phyloP scores from a whole-genome alignment of 2,329 filamentous ascomycete genomes.

The Drechslerella dactyloides region DNA sequence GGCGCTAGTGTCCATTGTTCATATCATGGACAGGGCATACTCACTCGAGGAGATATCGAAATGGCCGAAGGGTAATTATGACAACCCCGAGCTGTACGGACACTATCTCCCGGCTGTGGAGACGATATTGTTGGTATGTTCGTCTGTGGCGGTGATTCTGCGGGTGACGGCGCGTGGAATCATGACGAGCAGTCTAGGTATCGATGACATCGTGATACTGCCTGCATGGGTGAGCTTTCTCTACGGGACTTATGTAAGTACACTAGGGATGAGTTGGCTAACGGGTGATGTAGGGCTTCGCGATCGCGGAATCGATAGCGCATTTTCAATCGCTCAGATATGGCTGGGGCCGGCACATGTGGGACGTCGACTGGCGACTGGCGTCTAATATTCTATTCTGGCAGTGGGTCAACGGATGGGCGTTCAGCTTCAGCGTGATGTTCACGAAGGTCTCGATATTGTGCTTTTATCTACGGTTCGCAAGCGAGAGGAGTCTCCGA shows the following conservation, averaged over 20 bases:
- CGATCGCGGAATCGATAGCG: conserved; percentile 29
- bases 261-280: not conserved
- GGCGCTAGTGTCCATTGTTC: not conserved
- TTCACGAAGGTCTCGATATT: conserved; percentile 47
- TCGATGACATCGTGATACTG: conserved; percentile 40
- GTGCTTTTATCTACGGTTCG: conserved; percentile 44
- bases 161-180: conserved; percentile 32
- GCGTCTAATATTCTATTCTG: conserved; percentile 33
- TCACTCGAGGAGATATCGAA: conserved; percentile 28
- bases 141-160: conserved; percentile 32
- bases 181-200: conserved; percentile 31
- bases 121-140: conserved; percentile 20
- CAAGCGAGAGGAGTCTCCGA: conserved; percentile 28
- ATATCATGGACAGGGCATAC: conserved; percentile 42
- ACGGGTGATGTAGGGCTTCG: conserved; percentile 23
- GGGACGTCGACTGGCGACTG: conserved; percentile 44
- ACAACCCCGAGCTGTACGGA: conserved; percentile 38
- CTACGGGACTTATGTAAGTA: not conserved
- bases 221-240: conserved; percentile 36
- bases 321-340: conserved; percentile 40
- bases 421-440: conserved; percentile 46
- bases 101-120: conserved; percentile 37
- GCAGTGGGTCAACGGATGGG: conserved; percentile 49
- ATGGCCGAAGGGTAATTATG: conserved; percentile 46
- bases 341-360: conserved; percentile 48